Evolutionary conservation across 2,329 filamentous ascomycete genomes (phyloP).

Genomic region (Aspergillus arachidicola): DNA sequence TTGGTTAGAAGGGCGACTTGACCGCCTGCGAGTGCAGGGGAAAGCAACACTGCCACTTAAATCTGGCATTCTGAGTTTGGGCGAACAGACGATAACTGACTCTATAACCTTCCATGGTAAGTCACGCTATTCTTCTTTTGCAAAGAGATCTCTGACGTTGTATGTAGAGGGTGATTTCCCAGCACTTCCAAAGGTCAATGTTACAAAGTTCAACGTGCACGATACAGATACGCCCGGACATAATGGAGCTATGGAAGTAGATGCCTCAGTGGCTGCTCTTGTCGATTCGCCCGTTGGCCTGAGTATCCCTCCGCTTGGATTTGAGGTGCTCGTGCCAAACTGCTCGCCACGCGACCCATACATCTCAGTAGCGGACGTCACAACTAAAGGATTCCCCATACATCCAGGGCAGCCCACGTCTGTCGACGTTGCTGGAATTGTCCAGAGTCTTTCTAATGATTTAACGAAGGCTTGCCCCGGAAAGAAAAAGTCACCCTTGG

Average conservation of each 20-base stretch:
- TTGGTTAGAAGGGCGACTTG: constrained; percentile 79
- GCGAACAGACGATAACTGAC: constrained; percentile 74
- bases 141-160: constrained; percentile 35
- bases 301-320: constrained; percentile 75
- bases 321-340: constrained; percentile 82
- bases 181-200: constrained; percentile 76
- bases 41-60: constrained; percentile 73
- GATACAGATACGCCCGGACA: constrained; percentile 63
- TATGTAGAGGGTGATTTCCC: constrained; percentile 65
- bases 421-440: constrained; percentile 70
- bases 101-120: constrained; percentile 81
- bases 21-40: constrained; percentile 70
- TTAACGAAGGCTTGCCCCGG: constrained; percentile 75
- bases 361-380: constrained; percentile 77
- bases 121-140: constrained; percentile 36
- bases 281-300: constrained; percentile 81
- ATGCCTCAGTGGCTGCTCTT: constrained; percentile 70
- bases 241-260: constrained; percentile 72
- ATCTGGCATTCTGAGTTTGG: constrained; percentile 77
- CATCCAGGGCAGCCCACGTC: constrained; percentile 68
- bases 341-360: constrained; percentile 72
- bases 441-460: constrained; percentile 72
- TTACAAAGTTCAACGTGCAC: constrained; percentile 76
- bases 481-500: constrained; percentile 78
- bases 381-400: constrained; percentile 68